These are phyloP conservation scores for Ascochyta rabiei DNA, from an alignment of 2,329 filamentous ascomycete species.

Conservation along the genomic window DNA sequence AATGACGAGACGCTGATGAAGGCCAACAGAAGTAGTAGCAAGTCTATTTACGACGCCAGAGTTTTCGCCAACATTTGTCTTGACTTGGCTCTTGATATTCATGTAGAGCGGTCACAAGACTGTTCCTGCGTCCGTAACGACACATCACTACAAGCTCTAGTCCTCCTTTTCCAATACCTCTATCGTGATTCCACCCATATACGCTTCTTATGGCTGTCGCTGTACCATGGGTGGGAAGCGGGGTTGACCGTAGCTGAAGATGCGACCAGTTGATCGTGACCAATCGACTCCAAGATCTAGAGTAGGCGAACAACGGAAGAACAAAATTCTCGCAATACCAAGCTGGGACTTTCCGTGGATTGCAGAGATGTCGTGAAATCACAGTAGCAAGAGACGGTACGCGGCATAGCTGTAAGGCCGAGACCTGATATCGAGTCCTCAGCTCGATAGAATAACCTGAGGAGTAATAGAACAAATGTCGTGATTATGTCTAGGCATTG, in stretches of 20 bases:
- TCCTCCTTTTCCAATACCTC: background rate
- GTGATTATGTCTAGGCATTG: background rate
- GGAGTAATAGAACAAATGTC: background rate
- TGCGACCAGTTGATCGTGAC: background rate
- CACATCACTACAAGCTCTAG: background rate
- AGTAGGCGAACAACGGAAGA: background rate
- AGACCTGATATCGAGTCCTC: background rate
- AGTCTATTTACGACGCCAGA: background rate
- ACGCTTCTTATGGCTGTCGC: too few species aligned
- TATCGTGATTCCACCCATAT: too few species aligned
- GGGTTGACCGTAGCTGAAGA: background rate
- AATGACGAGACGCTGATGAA: background rate
- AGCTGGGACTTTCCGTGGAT: background rate
- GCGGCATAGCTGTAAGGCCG: background rate
- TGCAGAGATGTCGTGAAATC: background rate
- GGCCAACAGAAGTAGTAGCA: background rate
- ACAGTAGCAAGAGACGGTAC: background rate
- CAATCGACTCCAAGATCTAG: background rate
- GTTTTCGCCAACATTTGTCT: background rate
- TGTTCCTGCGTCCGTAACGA: background rate
- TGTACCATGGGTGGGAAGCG: conserved; percentile 1
- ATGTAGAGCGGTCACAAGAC: background rate
- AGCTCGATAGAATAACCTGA: background rate
- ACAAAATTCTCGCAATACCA: background rate
- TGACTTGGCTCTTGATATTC: background rate